Percentiles rank a stretch among this genome's conserved stretches.
Conservation (phyloP, 1,139 yeast species). For the Yamadazyma aaseri region DNA sequence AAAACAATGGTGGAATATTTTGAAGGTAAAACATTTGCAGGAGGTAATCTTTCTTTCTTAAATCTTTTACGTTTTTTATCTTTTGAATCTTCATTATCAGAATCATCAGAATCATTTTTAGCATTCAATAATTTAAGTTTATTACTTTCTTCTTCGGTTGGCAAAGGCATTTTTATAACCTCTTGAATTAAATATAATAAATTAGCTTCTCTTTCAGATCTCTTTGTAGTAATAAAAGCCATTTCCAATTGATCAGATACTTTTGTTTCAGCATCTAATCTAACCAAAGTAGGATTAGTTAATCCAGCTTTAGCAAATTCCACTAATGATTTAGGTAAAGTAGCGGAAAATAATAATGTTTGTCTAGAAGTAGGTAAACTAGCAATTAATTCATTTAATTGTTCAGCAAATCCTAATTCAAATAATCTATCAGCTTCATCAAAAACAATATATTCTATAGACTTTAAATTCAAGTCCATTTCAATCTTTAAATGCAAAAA, state of each 20-base stretch:
- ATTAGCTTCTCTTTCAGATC: conserved; percentile 88
- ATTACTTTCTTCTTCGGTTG: conserved; percentile 61
- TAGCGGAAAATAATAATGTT: conserved; percentile 89
- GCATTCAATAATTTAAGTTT: conserved; percentile 50
- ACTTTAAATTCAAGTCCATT: conserved; percentile 81
- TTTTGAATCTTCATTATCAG: conserved; percentile 26
- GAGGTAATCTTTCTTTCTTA: conserved; percentile 62
- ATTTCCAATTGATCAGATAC: conserved; percentile 87
- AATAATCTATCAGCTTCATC: conserved; percentile 98
- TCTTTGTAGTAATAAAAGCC: conserved; percentile 81
- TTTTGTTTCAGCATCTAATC: conserved; percentile 89
- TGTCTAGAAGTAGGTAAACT: conserved; percentile 82
- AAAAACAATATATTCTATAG: conserved; percentile 87
- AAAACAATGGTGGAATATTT: conserved; percentile 85
- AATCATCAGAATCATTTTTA: conserved; percentile 39
- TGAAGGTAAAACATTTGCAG: conserved; percentile 82
- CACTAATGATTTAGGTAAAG: conserved; percentile 86
- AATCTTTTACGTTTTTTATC: conserved; percentile 37
- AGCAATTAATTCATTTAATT: conserved; percentile 83
- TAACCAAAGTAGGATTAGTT: conserved; percentile 84
- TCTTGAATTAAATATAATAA: conserved; percentile 73
- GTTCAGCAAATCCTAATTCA: conserved; percentile 97
- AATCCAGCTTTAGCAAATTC: conserved; percentile 98
- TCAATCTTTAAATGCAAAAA: conserved; percentile 93
- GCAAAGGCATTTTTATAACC: conserved; percentile 81